Evolutionary conservation across 805 yeast genomes (phyloP).

Genomic region (Saccharomycopsis oosterbeekiorum): DNA sequence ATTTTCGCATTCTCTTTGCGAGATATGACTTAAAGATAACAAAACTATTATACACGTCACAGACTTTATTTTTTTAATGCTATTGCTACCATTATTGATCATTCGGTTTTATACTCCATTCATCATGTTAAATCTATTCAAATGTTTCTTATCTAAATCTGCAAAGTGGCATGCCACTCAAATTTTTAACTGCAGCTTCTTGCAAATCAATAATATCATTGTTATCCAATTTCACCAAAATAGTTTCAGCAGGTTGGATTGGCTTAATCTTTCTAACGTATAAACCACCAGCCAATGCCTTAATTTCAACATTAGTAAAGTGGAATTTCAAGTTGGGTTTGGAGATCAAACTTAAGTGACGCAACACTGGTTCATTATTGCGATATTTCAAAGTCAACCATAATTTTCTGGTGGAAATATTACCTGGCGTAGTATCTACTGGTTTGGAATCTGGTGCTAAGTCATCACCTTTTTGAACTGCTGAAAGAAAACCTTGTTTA

Average conservation of each 20-base stretch:
- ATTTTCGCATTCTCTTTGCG: no score
- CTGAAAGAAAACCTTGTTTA: conserved; percentile 80
- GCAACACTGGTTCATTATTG: conserved; percentile 66
- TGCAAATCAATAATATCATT: conserved; percentile 60
- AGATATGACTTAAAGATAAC: no score
- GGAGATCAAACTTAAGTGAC: conserved; percentile 61
- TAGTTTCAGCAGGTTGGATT: conserved; percentile 79
- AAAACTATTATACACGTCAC: no score
- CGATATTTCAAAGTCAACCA: conserved; percentile 92
- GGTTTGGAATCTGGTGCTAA: conserved; percentile 73
- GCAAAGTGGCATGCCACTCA: conserved; percentile 73
- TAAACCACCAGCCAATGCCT: conserved; percentile 65
- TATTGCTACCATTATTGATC: no score
- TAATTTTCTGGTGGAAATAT: conserved; percentile 72
- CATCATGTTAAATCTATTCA: background rate
- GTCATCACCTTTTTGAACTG: conserved; percentile 76
- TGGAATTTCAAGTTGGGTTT: conserved; percentile 75
- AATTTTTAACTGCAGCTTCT: conserved; percentile 70
- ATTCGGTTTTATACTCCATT: background rate
- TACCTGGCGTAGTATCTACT: conserved; percentile 75
- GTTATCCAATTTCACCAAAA: conserved; percentile 47
- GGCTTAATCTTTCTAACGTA: conserved; percentile 70
- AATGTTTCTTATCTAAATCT: conserved; percentile 42
- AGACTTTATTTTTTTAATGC: no score
- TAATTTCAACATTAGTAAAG: conserved; percentile 54